Conservation (phyloP, 208 protist genomes). For the Endotrypanum monterogeii region DNA sequence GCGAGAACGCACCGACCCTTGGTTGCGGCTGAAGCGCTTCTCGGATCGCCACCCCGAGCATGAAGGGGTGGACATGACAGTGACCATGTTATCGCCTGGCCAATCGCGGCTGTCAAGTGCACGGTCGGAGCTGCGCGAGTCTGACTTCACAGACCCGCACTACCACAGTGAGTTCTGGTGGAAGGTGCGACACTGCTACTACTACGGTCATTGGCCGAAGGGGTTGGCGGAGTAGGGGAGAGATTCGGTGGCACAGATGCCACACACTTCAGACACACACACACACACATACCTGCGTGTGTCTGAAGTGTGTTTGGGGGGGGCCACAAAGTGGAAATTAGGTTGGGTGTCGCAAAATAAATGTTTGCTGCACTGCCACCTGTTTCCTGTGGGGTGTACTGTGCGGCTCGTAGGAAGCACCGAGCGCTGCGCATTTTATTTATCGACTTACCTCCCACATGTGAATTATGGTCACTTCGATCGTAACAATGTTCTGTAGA, state of each 20-base stretch:
- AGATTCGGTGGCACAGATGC: background rate
- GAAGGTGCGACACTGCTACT: constrained; percentile 81
- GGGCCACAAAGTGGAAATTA: too few relatives aligned
- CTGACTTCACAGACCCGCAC: constrained; percentile 87
- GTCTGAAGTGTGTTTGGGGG: background rate
- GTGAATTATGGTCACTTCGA: too few relatives aligned
- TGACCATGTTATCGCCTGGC: constrained; percentile 83
- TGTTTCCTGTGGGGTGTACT: too few relatives aligned
- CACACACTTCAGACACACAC: too few relatives aligned
- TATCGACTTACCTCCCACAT: too few relatives aligned
- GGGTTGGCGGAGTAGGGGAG: constrained; percentile 64
- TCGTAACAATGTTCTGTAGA: too few relatives aligned
- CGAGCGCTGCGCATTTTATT: too few relatives aligned
- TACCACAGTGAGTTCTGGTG: constrained; percentile 91
- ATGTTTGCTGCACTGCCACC: too few relatives aligned
- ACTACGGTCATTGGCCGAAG: constrained; percentile 92
- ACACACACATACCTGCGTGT: constrained; percentile 4
- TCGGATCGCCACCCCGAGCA: constrained; percentile 88
- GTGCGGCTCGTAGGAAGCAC: too few relatives aligned
- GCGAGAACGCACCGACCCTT: constrained; percentile 50
- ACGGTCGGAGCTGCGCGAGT: constrained; percentile 81
- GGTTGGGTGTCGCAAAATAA: too few relatives aligned
- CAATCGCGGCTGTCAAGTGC: constrained; percentile 77
- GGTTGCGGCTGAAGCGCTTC: constrained; percentile 81
- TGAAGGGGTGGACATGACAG: constrained; percentile 59